Evolutionary conservation across 2,329 filamentous ascomycete genomes (phyloP), one percentile per base, ranked within the genome.

Genomic region (Ophiostoma tasmaniense): DNA sequence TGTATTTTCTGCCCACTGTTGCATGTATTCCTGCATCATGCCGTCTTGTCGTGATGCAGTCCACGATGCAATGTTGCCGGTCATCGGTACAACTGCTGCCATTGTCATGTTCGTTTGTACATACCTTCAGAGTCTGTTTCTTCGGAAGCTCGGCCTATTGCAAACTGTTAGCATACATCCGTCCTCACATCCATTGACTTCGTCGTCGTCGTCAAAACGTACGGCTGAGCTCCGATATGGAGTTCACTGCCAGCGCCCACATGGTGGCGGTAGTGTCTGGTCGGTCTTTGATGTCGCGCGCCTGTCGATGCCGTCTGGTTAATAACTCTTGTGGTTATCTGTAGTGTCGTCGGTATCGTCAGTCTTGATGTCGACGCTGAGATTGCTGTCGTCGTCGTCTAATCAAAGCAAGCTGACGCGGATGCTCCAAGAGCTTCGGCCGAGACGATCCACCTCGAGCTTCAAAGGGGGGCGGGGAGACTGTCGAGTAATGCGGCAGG

Each of bases 71-170:
- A 35, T 35, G 59, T 7, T 7, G 30, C 59, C 77, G 74, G 55
- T 25, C 55, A 11, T 20, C n/a, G 50, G 1, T 17, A 20, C 42
- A n/a, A 10, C 22, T 55, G 10, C 13, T 11, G 50, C 8, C 25
- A 33, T 20, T 13, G 13, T 1, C 25, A 25, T n/a, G n/a, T 13
- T 30, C 3, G n/a, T 25, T 61, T 14, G 14, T 14, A 14, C 25
- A 61, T 79, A 82, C 81, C 80, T 73, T 81, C 81, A 62, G 80
- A 80, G 71, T 83, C 82, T 55, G 79, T 78, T 70, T 83, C 82
- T 70, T 82, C 80, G 67, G 78, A 75, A 61, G 79, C 80, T 74
- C 81, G 78, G 72, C 77, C 81, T 83, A 70, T 70, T 37, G 61
- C 3, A 35, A 62, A 64, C 8, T 28, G 68, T 70, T 22, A 70